Conservation (phyloP, 495 filamentous ascomycete species). For the Aspergillus mulundensis region DNA sequence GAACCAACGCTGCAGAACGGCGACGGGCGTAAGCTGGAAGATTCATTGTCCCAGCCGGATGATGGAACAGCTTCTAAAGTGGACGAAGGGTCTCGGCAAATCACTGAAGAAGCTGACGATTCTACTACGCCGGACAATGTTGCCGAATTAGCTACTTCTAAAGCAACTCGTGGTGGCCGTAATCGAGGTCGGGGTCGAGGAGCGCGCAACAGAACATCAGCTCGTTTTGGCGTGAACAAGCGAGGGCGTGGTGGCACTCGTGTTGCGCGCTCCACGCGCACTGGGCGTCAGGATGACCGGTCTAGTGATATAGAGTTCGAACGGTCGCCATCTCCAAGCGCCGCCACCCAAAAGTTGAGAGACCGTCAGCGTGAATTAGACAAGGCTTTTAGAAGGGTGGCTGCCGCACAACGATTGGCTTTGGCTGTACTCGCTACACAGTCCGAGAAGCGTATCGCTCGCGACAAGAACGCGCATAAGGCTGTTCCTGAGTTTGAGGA, state of each 20-base stretch:
- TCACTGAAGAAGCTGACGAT: constrained; percentile 21
- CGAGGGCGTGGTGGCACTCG: constrained; percentile 23
- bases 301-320: constrained; percentile 29
- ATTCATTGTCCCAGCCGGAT: constrained; percentile 19
- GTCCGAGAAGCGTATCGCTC: constrained; percentile 32
- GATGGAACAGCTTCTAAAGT: constrained; percentile 12
- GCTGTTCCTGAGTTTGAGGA: constrained; percentile 39
- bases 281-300: constrained; percentile 21
- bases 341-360: constrained; percentile 33
- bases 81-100: constrained; percentile 20
- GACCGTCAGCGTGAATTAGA: constrained; percentile 41
- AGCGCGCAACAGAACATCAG: constrained; percentile 30
- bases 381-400: constrained; percentile 40
- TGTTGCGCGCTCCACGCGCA: constrained; percentile 18
- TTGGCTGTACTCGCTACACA: constrained; percentile 37
- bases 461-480: constrained; percentile 41
- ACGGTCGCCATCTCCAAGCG: constrained; percentile 36
- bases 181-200: constrained; percentile 36
- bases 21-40: constrained; percentile 14
- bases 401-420: constrained; percentile 36
- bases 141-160: constrained; percentile 13
- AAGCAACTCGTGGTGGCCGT: constrained; percentile 37
- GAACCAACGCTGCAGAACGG: constrained; percentile 23
- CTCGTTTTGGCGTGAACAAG: constrained; percentile 17
- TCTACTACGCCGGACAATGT: constrained; percentile 17